Conservation (phyloP, 2,329 filamentous ascomycete genomes). For the Cladophialophora psammophila region DNA sequence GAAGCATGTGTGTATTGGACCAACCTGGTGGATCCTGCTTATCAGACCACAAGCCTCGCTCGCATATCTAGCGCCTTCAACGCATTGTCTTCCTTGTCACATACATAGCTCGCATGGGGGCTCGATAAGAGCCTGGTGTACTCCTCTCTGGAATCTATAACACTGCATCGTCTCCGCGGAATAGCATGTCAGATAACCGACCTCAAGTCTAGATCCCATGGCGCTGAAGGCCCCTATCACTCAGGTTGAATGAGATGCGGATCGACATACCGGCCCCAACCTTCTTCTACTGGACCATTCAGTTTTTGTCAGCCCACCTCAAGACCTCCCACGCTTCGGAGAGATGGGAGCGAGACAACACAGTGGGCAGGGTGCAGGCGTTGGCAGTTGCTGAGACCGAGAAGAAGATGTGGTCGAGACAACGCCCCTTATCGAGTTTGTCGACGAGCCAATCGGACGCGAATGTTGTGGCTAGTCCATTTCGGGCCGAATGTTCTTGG, state of each 20-base stretch:
- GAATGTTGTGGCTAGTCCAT: not conserved
- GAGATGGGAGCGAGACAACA: not conserved
- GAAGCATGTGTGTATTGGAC: slow-evolving; percentile 17
- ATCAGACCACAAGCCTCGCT: slow-evolving; percentile 19
- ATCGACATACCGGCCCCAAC: not conserved
- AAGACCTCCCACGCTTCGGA: not conserved
- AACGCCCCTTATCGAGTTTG: not conserved
- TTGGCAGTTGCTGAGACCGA: not conserved
- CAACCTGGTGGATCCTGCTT: slow-evolving; percentile 30
- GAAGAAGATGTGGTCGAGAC: not conserved
- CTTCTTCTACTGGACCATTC: not conserved
- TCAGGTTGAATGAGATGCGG: not conserved
- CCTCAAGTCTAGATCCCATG: slow-evolving; percentile 14
- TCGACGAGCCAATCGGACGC: not conserved
- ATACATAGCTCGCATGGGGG: slow-evolving; percentile 4
- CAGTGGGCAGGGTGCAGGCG: not conserved
- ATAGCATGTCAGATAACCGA: slow-evolving; percentile 20
- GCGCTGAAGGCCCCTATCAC: not conserved
- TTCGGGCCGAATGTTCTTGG: not conserved
- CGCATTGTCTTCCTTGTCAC: not conserved
- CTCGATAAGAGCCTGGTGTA: slow-evolving; percentile 20
- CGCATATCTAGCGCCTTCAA: slow-evolving; percentile 4
- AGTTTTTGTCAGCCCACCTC: not conserved
- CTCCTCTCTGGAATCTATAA: slow-evolving; percentile 8
- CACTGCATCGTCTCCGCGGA: slow-evolving; percentile 29